Conservation (phyloP, 805 yeast species). For the Saturnispora galanensis region DNA sequence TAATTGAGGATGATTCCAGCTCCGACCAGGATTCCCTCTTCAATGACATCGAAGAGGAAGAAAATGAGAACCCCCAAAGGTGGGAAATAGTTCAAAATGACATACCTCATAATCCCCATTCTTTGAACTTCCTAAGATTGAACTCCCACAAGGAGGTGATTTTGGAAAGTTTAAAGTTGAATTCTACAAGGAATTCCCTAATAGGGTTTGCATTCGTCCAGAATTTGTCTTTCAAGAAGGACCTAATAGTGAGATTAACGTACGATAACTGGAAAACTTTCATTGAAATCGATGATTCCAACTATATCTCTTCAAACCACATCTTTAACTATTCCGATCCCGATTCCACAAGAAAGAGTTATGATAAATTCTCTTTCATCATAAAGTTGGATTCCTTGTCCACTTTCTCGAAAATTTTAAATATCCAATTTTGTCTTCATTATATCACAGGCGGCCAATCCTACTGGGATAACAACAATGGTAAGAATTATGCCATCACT, state of each 20-base stretch:
- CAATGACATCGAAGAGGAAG: conserved; percentile 17
- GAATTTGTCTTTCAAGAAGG: conserved; percentile 32
- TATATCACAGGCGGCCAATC: conserved; percentile 26
- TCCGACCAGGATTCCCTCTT: conserved; percentile 16
- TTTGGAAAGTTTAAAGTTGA: conserved; percentile 30
- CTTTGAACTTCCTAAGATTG: conserved; percentile 25
- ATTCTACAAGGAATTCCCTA: conserved; percentile 33
- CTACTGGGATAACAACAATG: conserved; percentile 34
- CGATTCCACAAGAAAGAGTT: conserved; percentile 17
- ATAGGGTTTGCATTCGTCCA: conserved; percentile 32
- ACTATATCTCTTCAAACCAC: conserved; percentile 30
- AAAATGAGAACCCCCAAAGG: conserved; percentile 9
- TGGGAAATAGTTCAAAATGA: conserved; percentile 27
- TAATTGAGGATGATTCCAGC: conserved; percentile 10
- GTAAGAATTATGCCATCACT: conserved; percentile 29
- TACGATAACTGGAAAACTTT: conserved; percentile 37
- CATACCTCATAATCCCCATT: conserved; percentile 22
- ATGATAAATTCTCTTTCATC: conserved; percentile 39
- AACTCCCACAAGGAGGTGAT: conserved; percentile 21
- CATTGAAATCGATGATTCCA: conserved; percentile 25
- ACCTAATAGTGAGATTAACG: conserved; percentile 37
- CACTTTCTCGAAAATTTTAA: conserved; percentile 17
- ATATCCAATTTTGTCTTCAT: conserved; percentile 32
- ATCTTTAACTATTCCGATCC: conserved; percentile 29
- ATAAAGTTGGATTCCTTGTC: conserved; percentile 31